phyloP scores from a whole-genome alignment of 768 basidiomycete genomes.

The Tulasnella sp. region DNA sequence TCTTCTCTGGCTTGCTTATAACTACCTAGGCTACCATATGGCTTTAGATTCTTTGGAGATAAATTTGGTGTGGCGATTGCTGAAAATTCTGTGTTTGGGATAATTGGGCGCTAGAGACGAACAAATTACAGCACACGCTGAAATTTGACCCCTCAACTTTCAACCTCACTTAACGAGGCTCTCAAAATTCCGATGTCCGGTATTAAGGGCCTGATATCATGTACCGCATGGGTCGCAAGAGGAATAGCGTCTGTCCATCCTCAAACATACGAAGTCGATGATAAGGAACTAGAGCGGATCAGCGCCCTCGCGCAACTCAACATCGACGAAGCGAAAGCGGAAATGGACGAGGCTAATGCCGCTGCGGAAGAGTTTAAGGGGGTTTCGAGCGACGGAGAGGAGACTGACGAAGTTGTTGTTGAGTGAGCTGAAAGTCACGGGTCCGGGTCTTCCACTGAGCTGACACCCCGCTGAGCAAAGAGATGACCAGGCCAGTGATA shows the following conservation, averaged over 20 bases:
- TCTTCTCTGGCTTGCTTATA: too few relatives aligned
- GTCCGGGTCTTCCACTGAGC: conserved; percentile 52
- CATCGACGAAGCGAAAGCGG: conserved; percentile 85
- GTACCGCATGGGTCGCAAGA: conserved; percentile 28
- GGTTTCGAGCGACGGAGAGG: conserved; percentile 67
- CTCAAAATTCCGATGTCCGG: neutral
- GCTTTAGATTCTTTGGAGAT: too few relatives aligned
- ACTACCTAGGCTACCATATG: too few relatives aligned
- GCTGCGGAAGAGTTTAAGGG: conserved; percentile 72
- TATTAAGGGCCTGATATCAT: conserved; percentile 27
- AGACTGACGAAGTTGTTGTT: conserved; percentile 50
- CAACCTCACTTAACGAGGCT: too few relatives aligned
- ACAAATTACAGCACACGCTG: too few relatives aligned
- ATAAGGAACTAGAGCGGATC: conserved; percentile 86
- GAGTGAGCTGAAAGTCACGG: conserved; percentile 42
- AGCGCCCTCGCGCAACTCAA: conserved; percentile 84
- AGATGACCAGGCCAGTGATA: conserved; percentile 63
- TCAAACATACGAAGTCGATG: conserved; percentile 85
- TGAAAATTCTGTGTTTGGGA: too few relatives aligned
- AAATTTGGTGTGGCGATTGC: too few relatives aligned
- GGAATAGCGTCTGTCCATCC: conserved; percentile 78
- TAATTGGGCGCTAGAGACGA: too few relatives aligned
- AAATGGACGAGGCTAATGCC: conserved; percentile 79
- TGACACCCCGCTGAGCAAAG: conserved; percentile 42
- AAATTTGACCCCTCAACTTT: too few relatives aligned